Conservation (phyloP, 257 asterid species). For the Solanum paucissectum region DNA sequence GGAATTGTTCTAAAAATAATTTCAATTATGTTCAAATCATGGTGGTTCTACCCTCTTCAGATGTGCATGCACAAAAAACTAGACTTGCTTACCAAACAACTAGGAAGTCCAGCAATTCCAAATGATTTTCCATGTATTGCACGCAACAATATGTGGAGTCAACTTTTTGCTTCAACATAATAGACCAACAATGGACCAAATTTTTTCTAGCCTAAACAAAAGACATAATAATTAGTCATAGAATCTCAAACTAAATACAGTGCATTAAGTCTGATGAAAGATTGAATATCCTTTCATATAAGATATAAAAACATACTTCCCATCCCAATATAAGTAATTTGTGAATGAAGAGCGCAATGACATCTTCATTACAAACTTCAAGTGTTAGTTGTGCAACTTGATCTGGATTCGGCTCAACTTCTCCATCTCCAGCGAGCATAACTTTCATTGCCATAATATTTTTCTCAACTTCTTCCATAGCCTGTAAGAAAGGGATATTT, state of each 20-base stretch:
- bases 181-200: constrained; percentile 86
- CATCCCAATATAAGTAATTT: constrained; percentile 81
- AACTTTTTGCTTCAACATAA: constrained; percentile 84
- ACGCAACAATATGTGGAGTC: constrained; percentile 54
- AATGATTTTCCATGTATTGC: constrained; percentile 86
- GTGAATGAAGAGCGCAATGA: constrained; percentile 79
- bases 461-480: constrained; percentile 97
- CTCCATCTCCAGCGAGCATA: constrained; percentile 92
- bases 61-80: neutral
- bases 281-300: neutral
- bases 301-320: constrained; percentile 67
- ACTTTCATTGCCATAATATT: constrained; percentile 69
- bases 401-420: constrained; percentile 71
- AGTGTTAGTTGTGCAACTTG: constrained; percentile 64
- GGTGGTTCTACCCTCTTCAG: neutral
- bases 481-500: constrained; percentile 30
- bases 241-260: constrained; percentile 1
- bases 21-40: neutral
- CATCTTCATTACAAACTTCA: constrained; percentile 85
- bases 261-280: neutral
- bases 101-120: constrained; percentile 92
- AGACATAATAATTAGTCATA: constrained; percentile 9
- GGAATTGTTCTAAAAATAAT: neutral
- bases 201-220: constrained; percentile 70
- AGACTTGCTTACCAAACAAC: constrained; percentile 65